phyloP scores from a whole-genome alignment of 2,329 filamentous ascomycete genomes.

The Pyrenochaeta sp. region DNA sequence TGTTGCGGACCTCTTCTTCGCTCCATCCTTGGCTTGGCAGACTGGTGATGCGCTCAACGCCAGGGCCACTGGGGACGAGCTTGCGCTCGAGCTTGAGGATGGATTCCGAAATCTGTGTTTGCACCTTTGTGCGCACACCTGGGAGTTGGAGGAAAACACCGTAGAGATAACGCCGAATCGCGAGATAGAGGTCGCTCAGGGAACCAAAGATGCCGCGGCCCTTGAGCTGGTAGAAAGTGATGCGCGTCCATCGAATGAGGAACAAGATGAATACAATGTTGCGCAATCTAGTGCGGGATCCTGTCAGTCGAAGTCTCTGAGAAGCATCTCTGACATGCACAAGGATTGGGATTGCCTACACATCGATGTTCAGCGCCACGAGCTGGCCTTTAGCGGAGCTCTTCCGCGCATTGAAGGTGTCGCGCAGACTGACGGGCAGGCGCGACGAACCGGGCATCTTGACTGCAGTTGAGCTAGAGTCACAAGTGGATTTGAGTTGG shows the following conservation, averaged over 20 bases:
- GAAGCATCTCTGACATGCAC: conserved; percentile 49
- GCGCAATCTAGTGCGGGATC: conserved; percentile 62
- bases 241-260: conserved; percentile 81
- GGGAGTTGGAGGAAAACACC: conserved; percentile 85
- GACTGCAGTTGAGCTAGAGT: background rate
- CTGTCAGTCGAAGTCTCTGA: conserved; percentile 1
- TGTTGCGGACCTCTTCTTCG: conserved; percentile 77
- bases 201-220: conserved; percentile 88
- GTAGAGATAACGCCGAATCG: conserved; percentile 76
- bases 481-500: conserved; percentile 1
- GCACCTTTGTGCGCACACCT: conserved; percentile 84
- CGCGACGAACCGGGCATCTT: conserved; percentile 66
- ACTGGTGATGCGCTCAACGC: conserved; percentile 73
- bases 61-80: conserved; percentile 76
- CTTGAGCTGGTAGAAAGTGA: conserved; percentile 81
- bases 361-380: conserved; percentile 69
- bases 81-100: conserved; percentile 83
- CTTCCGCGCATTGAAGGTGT: conserved; percentile 69
- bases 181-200: conserved; percentile 74
- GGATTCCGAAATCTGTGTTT: conserved; percentile 81
- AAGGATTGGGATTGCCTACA: too few relatives aligned
- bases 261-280: conserved; percentile 92
- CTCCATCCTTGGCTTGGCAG: conserved; percentile 86
- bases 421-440: conserved; percentile 74
- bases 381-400: conserved; percentile 62